A percentile compares a stretch with the other conserved stretches of the same genome.
Conservation (phyloP, 495 filamentous ascomycete genomes). For the Penicillium parvum region DNA sequence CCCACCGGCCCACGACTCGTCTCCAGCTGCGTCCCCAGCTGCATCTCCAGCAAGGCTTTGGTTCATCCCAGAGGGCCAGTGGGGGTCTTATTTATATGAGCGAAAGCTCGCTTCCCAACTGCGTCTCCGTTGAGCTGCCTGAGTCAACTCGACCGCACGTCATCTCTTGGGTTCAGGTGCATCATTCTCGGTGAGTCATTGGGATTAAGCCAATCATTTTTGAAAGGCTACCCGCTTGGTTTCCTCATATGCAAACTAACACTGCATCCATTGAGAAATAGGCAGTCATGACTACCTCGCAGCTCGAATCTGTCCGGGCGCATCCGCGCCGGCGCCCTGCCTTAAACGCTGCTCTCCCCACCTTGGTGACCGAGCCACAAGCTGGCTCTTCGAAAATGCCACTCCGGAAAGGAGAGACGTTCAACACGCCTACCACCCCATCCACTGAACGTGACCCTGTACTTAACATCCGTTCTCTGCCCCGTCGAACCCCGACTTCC, state of each 20-base stretch:
- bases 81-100: background rate
- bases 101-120: background rate
- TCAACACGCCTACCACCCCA: slow-evolving; percentile 43
- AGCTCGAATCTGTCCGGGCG: slow-evolving; percentile 21
- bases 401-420: slow-evolving; percentile 50
- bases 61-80: slow-evolving; percentile 1
- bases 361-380: slow-evolving; percentile 21
- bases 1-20: no score
- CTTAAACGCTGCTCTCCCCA: slow-evolving; percentile 28
- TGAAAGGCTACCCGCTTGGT: slow-evolving; percentile 1
- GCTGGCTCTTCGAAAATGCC: slow-evolving; percentile 23
- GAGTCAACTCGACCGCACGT: slow-evolving; percentile 21
- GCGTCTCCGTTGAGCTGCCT: background rate
- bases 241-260: slow-evolving; percentile 11
- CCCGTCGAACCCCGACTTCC: slow-evolving; percentile 48
- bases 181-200: slow-evolving; percentile 20
- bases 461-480: slow-evolving; percentile 41
- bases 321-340: slow-evolving; percentile 35
- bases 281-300: slow-evolving; percentile 22
- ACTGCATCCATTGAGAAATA: slow-evolving; percentile 7
- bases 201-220: slow-evolving; percentile 15
- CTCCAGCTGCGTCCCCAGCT: no score
- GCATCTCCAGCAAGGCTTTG: no score
- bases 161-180: slow-evolving; percentile 19
- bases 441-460: slow-evolving; percentile 40